Evolutionary conservation across 768 basidiomycete genomes (phyloP).

Genomic region (Suillus decipiens): DNA sequence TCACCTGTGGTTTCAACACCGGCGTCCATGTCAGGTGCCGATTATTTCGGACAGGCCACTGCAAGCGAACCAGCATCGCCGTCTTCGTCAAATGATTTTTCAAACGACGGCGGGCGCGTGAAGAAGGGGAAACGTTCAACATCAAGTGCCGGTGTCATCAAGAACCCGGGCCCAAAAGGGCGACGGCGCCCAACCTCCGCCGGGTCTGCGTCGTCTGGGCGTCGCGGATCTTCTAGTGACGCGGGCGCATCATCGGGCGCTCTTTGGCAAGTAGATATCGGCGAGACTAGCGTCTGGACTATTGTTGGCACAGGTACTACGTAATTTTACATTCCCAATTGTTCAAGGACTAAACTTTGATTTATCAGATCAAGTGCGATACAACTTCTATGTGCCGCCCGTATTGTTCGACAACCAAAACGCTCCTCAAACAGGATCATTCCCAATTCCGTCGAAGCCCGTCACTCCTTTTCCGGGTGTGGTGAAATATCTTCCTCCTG

Average conservation of each 20-base stretch:
- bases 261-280: conserved; percentile 88
- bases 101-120: conserved; percentile 84
- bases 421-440: conserved; percentile 67
- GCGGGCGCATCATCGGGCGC: conserved; percentile 73
- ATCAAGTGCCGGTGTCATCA: conserved; percentile 58
- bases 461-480: conserved; percentile 86
- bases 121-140: conserved; percentile 78
- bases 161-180: conserved; percentile 42
- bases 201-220: conserved; percentile 64
- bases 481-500: conserved; percentile 89
- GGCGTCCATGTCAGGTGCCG: conserved; percentile 52
- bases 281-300: conserved; percentile 93
- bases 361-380: conserved; percentile 78
- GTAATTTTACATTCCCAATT: conserved; percentile 11
- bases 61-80: conserved; percentile 74
- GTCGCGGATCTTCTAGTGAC: conserved; percentile 69
- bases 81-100: conserved; percentile 61
- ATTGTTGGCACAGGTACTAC: conserved; percentile 84
- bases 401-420: conserved; percentile 80
- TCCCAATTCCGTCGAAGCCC: conserved; percentile 78
- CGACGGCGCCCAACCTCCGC: conserved; percentile 80
- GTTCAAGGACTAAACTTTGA: conserved; percentile 13
- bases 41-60: conserved; percentile 62
- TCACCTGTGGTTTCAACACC: conserved; percentile 73
- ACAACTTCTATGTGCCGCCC: conserved; percentile 92